Evolutionary conservation across 495 filamentous ascomycete genomes (phyloP).

Genomic region (Podospora tetraspora): DNA sequence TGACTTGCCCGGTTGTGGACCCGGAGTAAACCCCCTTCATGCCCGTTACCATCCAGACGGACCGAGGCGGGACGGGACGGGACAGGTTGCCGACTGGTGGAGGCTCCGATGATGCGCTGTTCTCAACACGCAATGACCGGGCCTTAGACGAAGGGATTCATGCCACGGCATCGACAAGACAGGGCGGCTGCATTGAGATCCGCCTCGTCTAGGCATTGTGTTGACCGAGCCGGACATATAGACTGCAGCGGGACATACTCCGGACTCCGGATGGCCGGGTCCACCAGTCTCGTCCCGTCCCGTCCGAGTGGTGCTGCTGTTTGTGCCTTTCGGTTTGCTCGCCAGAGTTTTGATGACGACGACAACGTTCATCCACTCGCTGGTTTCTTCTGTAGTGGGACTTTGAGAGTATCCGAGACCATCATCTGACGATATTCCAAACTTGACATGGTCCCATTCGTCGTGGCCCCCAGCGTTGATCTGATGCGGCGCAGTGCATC

Average conservation of each 20-base stretch:
- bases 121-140: not conserved
- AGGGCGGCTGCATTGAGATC: not conserved
- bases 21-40: not conserved
- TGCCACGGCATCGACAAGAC: not conserved
- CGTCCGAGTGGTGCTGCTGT: not conserved
- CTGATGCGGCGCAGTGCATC: conserved; percentile 1
- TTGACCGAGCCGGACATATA: not conserved
- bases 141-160: not conserved
- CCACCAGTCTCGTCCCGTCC: not conserved
- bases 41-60: not conserved
- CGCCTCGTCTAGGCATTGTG: not conserved
- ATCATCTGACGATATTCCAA: not conserved
- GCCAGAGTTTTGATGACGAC: not conserved
- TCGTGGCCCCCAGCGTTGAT: not conserved
- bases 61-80: not conserved
- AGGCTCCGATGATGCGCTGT: not conserved
- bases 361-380: no score
- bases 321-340: not conserved
- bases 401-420: not conserved
- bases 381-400: not conserved
- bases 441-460: not conserved
- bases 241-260: not conserved
- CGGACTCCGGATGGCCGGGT: not conserved
- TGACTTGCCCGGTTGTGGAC: not conserved
- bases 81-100: not conserved